Conservation (phyloP, 2,329 filamentous ascomycete genomes). For the Trichoderma afroharzianum region DNA sequence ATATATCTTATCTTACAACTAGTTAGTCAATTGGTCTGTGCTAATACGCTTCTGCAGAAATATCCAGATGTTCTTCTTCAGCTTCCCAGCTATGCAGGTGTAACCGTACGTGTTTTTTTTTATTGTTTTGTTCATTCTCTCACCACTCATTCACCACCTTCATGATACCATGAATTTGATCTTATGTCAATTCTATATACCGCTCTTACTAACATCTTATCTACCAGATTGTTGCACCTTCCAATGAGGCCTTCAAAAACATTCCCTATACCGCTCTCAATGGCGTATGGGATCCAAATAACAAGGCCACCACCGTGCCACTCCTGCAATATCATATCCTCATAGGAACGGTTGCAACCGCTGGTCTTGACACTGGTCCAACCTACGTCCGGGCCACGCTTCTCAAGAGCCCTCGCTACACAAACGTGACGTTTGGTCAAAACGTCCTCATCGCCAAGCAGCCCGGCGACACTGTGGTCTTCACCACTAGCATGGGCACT, state of each 20-base stretch:
- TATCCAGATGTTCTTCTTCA: conserved; percentile 44
- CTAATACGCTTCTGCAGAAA: conserved; percentile 32
- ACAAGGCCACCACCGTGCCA: conserved; percentile 41
- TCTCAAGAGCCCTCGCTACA: conserved; percentile 40
- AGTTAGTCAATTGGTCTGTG: neutral
- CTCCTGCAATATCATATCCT: conserved; percentile 63
- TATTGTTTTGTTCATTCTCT: neutral
- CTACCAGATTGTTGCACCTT: conserved; percentile 51
- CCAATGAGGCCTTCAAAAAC: conserved; percentile 53
- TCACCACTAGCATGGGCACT: conserved; percentile 48
- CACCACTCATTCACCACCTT: neutral
- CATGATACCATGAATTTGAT: neutral
- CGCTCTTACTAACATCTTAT: neutral
- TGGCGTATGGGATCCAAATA: conserved; percentile 43
- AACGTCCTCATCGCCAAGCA: conserved; percentile 45
- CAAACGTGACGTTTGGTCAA: conserved; percentile 49
- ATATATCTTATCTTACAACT: neutral
- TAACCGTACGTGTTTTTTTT: conserved; percentile 37
- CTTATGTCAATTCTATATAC: neutral
- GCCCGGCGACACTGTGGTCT: conserved; percentile 39
- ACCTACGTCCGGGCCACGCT: conserved; percentile 42
- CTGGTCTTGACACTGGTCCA: conserved; percentile 34
- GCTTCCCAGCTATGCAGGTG: conserved; percentile 40
- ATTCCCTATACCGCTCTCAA: conserved; percentile 50
- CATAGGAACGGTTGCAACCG: conserved; percentile 44